A percentile compares a stretch with the other conserved stretches of the same genome.
phyloP scores from a whole-genome alignment of 2,329 filamentous ascomycete species.

The Blastomyces silverae region DNA sequence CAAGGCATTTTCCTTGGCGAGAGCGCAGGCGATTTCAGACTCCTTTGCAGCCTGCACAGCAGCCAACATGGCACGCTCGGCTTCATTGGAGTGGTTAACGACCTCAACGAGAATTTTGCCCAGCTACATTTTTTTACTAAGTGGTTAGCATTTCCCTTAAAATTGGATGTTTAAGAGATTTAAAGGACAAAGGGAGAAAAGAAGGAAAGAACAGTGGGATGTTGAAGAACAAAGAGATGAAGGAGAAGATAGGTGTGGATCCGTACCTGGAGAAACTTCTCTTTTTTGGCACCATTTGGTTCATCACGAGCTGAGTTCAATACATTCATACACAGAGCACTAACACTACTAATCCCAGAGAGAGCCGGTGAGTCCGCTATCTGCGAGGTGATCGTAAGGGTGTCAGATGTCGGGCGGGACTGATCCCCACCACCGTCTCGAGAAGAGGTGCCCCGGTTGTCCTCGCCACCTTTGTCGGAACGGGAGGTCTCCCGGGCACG shows the following conservation, averaged over 20 bases:
- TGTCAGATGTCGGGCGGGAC: background rate
- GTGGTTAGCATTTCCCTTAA: background rate
- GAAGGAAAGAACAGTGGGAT: background rate
- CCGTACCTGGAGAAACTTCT: constrained; percentile 22
- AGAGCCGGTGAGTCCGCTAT: constrained; percentile 17
- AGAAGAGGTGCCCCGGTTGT: background rate
- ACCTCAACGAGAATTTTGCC: constrained; percentile 23
- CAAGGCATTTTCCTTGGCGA: constrained; percentile 23
- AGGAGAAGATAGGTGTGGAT: background rate
- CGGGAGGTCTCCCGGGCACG: background rate
- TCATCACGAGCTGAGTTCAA: constrained; percentile 21
- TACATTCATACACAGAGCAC: constrained; percentile 20
- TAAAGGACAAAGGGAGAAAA: background rate
- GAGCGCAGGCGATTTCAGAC: constrained; percentile 22
- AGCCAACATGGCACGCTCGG: constrained; percentile 23
- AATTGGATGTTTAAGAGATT: background rate
- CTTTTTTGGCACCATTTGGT: constrained; percentile 19
- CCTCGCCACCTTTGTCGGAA: background rate
- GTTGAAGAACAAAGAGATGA: background rate
- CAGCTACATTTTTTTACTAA: constrained; percentile 13
- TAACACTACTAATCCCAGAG: constrained; percentile 18
- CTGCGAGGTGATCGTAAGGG: constrained; percentile 4
- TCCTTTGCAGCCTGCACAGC: constrained; percentile 23
- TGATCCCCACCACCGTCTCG: background rate
- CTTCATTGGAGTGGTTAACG: constrained; percentile 24